Evolutionary conservation across 2,329 filamentous ascomycete genomes (phyloP).

Genomic region (Penicillium corylophilum): DNA sequence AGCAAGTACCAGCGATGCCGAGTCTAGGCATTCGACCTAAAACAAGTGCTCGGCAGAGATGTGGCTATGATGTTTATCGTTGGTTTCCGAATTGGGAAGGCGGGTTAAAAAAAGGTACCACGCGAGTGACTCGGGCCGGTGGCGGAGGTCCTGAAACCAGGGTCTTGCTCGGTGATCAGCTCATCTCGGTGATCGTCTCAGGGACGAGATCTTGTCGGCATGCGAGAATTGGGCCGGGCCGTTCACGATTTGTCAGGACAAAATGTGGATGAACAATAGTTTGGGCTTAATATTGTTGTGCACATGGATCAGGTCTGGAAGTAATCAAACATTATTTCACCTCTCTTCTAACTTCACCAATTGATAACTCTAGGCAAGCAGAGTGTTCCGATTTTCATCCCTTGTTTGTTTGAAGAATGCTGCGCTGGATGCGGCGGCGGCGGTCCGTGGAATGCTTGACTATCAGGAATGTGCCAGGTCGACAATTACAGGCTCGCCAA

Average conservation of each 20-base stretch:
- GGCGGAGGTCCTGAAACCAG: neutral
- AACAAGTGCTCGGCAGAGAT: neutral
- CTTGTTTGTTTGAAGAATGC: neutral
- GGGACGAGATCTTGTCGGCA: neutral
- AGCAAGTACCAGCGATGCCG: neutral
- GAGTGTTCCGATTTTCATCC: neutral
- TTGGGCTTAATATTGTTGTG: slow-evolving; percentile 11
- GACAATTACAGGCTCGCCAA: neutral
- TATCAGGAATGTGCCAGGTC: neutral
- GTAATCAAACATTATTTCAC: neutral
- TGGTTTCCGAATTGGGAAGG: slow-evolving; percentile 4
- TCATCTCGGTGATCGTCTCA: neutral
- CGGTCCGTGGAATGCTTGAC: neutral
- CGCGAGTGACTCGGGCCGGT: neutral
- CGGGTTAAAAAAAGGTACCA: slow-evolving; percentile 12
- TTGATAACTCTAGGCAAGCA: neutral
- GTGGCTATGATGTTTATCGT: neutral
- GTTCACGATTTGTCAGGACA: neutral
- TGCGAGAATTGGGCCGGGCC: too few species aligned
- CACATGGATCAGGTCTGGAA: neutral
- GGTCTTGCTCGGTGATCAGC: too few species aligned
- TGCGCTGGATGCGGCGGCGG: neutral
- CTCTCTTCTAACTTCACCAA: neutral
- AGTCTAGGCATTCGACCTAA: neutral
- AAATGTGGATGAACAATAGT: slow-evolving; percentile 4